These are phyloP conservation scores for Acacia melanoxylon DNA, from an alignment of 306 rosid genomes.

Conservation along the genomic window DNA sequence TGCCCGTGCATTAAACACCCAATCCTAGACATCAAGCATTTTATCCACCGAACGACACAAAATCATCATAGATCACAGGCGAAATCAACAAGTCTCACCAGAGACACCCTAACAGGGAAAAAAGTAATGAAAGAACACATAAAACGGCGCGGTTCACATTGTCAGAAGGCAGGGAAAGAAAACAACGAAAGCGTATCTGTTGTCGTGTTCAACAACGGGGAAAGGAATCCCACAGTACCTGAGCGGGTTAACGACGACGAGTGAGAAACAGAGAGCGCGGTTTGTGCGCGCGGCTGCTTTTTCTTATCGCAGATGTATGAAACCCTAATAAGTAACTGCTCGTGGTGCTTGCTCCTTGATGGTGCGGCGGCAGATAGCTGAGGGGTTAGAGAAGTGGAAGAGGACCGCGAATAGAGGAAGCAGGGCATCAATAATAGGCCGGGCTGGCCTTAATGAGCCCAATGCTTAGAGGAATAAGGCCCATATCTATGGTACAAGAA, in stretches of 20 bases:
- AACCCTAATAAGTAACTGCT: not conserved
- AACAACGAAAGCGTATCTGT: too few relatives aligned
- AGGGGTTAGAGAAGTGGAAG: not conserved
- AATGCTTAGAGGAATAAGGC: not conserved
- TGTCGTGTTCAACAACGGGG: too few relatives aligned
- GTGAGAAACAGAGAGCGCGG: not conserved
- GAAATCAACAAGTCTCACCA: not conserved
- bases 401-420: not conserved
- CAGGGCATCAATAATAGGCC: not conserved
- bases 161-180: too few relatives aligned
- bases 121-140: not conserved
- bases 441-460: not conserved
- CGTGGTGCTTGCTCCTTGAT: not conserved
- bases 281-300: too few relatives aligned
- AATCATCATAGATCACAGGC: not conserved
- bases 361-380: not conserved
- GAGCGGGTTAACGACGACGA: not conserved
- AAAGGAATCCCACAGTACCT: too few relatives aligned
- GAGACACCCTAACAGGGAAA: not conserved
- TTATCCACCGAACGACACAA: not conserved
- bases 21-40: not conserved
- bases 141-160: too few relatives aligned
- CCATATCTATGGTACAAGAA: not conserved
- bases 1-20: not conserved
- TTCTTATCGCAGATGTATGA: too few relatives aligned